Conservation (phyloP, 2,329 filamentous ascomycete species). For the Septoria linicola region DNA sequence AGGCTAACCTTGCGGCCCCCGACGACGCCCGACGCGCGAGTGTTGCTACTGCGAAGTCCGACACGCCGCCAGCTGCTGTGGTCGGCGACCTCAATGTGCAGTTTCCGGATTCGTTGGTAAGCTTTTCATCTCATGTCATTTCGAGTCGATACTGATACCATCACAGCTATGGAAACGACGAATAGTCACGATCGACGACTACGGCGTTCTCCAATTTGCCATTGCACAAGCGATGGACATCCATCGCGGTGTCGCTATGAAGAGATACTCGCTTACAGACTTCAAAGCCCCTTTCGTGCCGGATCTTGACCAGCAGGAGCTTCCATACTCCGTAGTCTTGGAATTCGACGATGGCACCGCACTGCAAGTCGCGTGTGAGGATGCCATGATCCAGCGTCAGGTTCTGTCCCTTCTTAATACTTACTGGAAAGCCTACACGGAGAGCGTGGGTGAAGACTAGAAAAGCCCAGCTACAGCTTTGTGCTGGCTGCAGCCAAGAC, state of each 20-base stretch:
- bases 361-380: constrained; percentile 63
- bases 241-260: constrained; percentile 34
- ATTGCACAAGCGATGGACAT: constrained; percentile 58
- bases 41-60: constrained; percentile 28
- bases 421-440: constrained; percentile 32
- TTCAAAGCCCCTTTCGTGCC: constrained; percentile 78
- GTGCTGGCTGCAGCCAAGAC: neutral
- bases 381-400: constrained; percentile 53
- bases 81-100: constrained; percentile 94
- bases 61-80: constrained; percentile 59
- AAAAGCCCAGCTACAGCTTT: too few species aligned
- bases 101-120: constrained; percentile 82
- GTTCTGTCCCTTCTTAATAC: constrained; percentile 43
- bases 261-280: constrained; percentile 78
- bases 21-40: constrained; percentile 18
- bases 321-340: constrained; percentile 77
- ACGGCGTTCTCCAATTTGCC: constrained; percentile 79
- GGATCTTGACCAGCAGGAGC: constrained; percentile 86
- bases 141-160: neutral
- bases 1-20: constrained; percentile 8
- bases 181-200: constrained; percentile 78
- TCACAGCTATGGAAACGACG: constrained; percentile 83
- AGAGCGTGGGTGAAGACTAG: neutral
- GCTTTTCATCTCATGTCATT: constrained; percentile 23
- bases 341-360: constrained; percentile 62